Base-by-base conservation (phyloP, 78 protist genomes). In the Dictyostelium discoideum region DNA sequence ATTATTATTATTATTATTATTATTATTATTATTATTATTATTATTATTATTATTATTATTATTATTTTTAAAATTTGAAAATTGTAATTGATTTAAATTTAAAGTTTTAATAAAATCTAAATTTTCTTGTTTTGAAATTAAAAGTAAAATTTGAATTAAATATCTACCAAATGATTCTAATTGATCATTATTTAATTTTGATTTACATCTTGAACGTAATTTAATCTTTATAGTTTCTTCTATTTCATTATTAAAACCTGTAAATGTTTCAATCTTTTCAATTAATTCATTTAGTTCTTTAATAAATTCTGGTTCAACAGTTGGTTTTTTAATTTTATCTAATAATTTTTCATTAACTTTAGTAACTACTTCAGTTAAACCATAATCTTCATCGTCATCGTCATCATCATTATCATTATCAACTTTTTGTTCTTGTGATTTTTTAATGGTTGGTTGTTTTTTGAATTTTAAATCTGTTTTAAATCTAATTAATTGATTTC, bases 281-380 rank as follows among this genome's bases (percentile, higher is more conserved):
- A 74, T 37, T 37, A 74, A 37, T 74, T 86, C 92, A 3, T 73
- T 86, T 60, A 86, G 32, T 37, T 86, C 84, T 24, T 74, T 86
- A 11, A 86, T 72, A 10, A 80, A 74, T 48, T 86, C 92, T 46
- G 92, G 92, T 50, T 73, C 76, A 13, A 48, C 40, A 5, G 18
- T 77, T 46, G 54, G 46, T 39, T 24, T 69, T 44, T 63, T 37
- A 32, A 69, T 44, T 26, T 73, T 26, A 46, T 14, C 37, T 13
- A 69, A 11, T 60, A 60, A 20, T 20, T 60, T 60, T 60, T 60
- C 69, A 60, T 60, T 60, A 2, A 60, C 63, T 39, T 50, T 63
- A 16, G 77, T 9, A 5, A 60, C 9, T 0, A 7, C 26, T 60
- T 60, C 9, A 3, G 4, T 69, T 3, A 22, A 69, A 0, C 24